Evolutionary conservation across 306 rosid genomes (phyloP).

Genomic region (Dalbergia oliveri): DNA sequence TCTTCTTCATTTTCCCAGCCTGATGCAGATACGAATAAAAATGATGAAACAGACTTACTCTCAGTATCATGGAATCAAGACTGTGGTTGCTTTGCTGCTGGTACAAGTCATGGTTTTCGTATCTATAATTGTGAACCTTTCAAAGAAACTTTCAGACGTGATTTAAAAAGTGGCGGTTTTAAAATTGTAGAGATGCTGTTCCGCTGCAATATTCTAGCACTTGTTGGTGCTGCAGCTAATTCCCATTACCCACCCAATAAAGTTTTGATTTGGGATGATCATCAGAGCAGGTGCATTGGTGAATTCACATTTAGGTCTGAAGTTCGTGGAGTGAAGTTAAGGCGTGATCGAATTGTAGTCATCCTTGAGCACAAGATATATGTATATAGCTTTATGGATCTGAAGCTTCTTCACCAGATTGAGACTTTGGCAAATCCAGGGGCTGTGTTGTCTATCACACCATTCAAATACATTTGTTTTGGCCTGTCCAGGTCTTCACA

Average conservation of each 20-base stretch:
- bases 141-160: slow-evolving; percentile 90
- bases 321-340: slow-evolving; percentile 82
- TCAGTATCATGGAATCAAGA: slow-evolving; percentile 94
- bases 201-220: slow-evolving; percentile 89
- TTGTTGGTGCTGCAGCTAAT: slow-evolving; percentile 85
- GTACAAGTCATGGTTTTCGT: slow-evolving; percentile 87
- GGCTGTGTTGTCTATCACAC: slow-evolving; percentile 88
- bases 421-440: slow-evolving; percentile 90
- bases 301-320: slow-evolving; percentile 91
- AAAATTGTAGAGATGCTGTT: slow-evolving; percentile 94
- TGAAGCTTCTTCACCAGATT: slow-evolving; percentile 91
- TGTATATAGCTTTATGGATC: slow-evolving; percentile 80
- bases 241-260: slow-evolving; percentile 84
- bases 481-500: slow-evolving; percentile 86
- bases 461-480: slow-evolving; percentile 80
- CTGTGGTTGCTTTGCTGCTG: slow-evolving; percentile 86
- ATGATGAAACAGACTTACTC: slow-evolving; percentile 62
- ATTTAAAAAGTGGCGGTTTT: slow-evolving; percentile 84
- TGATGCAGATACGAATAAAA: slow-evolving; percentile 55
- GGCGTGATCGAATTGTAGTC: slow-evolving; percentile 84
- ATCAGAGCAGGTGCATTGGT: slow-evolving; percentile 84
- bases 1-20: slow-evolving; percentile 60
- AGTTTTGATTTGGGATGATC: slow-evolving; percentile 97
- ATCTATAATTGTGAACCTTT: slow-evolving; percentile 90
- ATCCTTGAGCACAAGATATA: slow-evolving; percentile 94